Evolutionary conservation across 108 stramenopile genomes (phyloP).

Genomic region (Cyclotella atomus): DNA sequence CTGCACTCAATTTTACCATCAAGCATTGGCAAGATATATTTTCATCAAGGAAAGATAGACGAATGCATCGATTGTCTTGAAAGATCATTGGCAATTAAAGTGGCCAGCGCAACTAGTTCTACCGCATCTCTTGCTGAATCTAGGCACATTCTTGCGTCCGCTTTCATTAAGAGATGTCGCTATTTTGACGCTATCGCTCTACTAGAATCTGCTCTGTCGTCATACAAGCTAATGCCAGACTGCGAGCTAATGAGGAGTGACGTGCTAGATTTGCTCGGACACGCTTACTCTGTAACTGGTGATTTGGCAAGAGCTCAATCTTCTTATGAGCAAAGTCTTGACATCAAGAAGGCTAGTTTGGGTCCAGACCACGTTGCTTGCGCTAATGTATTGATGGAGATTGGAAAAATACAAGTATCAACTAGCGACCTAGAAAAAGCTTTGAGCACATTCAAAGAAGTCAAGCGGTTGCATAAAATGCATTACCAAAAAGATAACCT

Average conservation of each 20-base stretch:
- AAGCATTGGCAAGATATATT: constrained; percentile 50
- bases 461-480: constrained; percentile 52
- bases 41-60: constrained; percentile 40
- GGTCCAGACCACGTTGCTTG: constrained; percentile 35
- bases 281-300: constrained; percentile 20
- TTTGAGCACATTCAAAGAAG: constrained; percentile 56
- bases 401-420: constrained; percentile 48
- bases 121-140: constrained; percentile 55
- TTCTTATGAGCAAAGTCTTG: constrained; percentile 43
- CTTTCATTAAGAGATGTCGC: constrained; percentile 37
- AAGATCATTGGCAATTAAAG: constrained; percentile 44
- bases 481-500: constrained; percentile 41
- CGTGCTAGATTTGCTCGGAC: constrained; percentile 54
- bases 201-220: constrained; percentile 43
- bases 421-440: constrained; percentile 42
- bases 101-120: constrained; percentile 13
- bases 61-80: constrained; percentile 41
- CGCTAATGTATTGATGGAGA: constrained; percentile 45
- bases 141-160: constrained; percentile 46
- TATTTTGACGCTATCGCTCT: constrained; percentile 34
- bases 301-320: constrained; percentile 30
- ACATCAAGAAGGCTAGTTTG: constrained; percentile 32
- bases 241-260: constrained; percentile 44
- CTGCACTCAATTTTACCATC: background rate
- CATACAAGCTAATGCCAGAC: constrained; percentile 39